Evolutionary conservation across 2,329 filamentous ascomycete species (phyloP), one percentile per base, ranked within the genome.

Genomic region (Helotiales sp.): DNA sequence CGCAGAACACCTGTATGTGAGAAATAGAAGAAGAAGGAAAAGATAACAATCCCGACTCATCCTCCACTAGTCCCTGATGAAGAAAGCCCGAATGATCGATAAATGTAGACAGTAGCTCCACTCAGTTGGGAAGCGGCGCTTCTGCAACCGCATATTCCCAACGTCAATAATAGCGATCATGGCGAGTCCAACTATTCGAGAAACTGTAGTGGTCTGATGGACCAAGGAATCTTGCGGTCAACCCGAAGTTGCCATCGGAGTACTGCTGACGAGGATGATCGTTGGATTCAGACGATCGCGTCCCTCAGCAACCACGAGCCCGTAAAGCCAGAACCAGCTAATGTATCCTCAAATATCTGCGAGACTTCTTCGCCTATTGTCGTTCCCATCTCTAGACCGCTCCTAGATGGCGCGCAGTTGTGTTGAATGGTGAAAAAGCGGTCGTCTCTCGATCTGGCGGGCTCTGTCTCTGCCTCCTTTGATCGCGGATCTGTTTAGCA

Each of bases 1-100:
- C 43, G 61, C 17, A 55, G 45, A 52, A 65, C 50, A 60, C 8
- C 28, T 52, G 50, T 40, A 54, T 30, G 54, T 26, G 30, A 22
- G 28, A 37, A 63, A 52, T 6, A 30, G 34, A 37, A 26, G 43
- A 24, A 32, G 11, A 49, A 11, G 28, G 28, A 54, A 26, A 40
- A 13, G 32, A 26, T 28, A 34, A 7, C 15, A 50, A 49, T n/a
- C 22, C 59, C 30, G n/a, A 13, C 6, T 20, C 11, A 17, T 24
- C 20, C 54, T 34, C 32, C 32, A n/a, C 30, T 2, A 13, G 1
- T 11, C 20, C 20, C 26, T 57, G 30, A 8, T 37, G 20, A 22
- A 3, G 8, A 32, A 5, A 5, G 8, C 20, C 32, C 8, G 15
- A 57, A 1, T 7, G 5, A 20, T 24, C 11, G n/a, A 11, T 13